Evolutionary conservation across 176 grass and related monocot genomes (phyloP), one percentile per base, ranked within the genome.

Genomic region (Urochloa ruziziensis): DNA sequence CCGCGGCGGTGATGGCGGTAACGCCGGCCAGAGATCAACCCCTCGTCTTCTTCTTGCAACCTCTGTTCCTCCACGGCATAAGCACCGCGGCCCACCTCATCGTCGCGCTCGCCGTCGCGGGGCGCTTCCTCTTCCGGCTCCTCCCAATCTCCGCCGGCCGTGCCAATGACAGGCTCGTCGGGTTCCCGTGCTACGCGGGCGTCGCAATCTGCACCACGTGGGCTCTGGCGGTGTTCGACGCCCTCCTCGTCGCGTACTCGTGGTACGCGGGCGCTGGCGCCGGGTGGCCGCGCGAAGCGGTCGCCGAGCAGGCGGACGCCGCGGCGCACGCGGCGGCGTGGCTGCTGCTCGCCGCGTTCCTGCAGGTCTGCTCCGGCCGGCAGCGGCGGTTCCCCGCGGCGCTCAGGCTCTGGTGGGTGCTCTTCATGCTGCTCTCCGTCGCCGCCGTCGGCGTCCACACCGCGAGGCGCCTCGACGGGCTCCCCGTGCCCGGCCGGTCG

Each of bases 391-490:
- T 93, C 80, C 87, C 86, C 2, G 71, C 61, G 14, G 40, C 82
- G 35, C 83, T 98, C 46, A 88, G 80, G 89, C 59, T 91, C 25
- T 93, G 90, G 84, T 93, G 93, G 87, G 84, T 18, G 17, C 17
- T 98, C 13, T 93, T 91, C 86, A 23, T 88, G 14, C 61, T 93
- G 5, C n/a, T 95, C 39, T 95, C 92, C 23, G 14, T 42, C 4
- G 69, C 77, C 36, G 14, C 43, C 66, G 5, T 91, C 19, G 75
- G 78, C 58, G 36, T 34, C 27, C 80, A 93, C 81, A 56, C 81
- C 49, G 65, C n/a, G 18, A 14, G 17, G 53, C 7, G 5, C 17
- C 54, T 90, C 44, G 57, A 90, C 17, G 65, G 65, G 29, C 11
- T 71, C 14, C 63, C 65, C 64, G 83, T 86, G 35, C 63, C 72